Base-by-base conservation (phyloP, 2,329 filamentous ascomycete species). In the Apiospora hydei region DNA sequence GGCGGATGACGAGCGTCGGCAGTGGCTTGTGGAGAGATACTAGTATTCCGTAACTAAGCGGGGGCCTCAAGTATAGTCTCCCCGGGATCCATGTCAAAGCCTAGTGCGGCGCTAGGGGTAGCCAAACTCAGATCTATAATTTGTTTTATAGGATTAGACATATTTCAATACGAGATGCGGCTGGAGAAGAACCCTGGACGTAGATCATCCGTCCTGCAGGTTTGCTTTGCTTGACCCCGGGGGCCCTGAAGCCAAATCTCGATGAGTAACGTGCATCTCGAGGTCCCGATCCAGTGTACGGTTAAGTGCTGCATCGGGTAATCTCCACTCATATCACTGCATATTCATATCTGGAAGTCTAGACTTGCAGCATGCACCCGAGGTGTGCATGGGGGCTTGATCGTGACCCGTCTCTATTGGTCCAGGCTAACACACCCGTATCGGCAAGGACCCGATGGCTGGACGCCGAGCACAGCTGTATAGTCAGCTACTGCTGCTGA, bases 1-100 rank as follows among this genome's bases (percentile, higher is more conserved):
- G 86, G 76, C 75, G 0, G 81, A 83, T 4, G 80, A 82, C 3
- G 81, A 87, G 73, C 84, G 86, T 69, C 84, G 85, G 74, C 79
- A 83, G 18, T 94, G 91, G 89, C 80, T 93, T 71, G 85, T 93
- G 73, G 90, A 92, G 77, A 83, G 91, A 74, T 94, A 94, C 77
- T 92, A 47, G 44, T 38, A 30, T 3, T 30, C 26, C 26, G 26
- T 30, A 38, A 47, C 44, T 47, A 8, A 6, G 34, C 34, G 34
- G 34, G 34, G 34, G 34, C 34, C 34, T 38, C 34, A 8, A 38
- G 34, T 4, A 38, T 38, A 38, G 34, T 38, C 34, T 30, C 34
- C 34, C 34, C 34, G 5, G 34, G 34, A 38, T 38, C 34, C 34
- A 38, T 38, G 34, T 38, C 34, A 38, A 38, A 38, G 34, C 7